Percentiles rank a stretch among this genome's conserved stretches.
phyloP scores from a whole-genome alignment of 352 stramenopile genomes.

The Globisporangium solare region DNA sequence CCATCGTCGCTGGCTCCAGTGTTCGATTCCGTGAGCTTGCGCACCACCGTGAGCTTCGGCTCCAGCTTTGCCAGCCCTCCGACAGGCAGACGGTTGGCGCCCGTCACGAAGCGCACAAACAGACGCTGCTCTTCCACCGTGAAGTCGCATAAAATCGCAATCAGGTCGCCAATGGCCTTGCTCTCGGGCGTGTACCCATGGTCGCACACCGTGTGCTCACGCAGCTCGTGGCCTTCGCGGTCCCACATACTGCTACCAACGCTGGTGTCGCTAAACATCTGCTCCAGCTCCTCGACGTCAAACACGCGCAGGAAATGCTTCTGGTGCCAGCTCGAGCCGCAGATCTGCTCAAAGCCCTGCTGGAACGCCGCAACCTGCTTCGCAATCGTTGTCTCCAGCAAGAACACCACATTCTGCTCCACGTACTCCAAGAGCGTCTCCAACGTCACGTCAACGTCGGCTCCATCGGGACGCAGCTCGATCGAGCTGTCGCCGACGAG shows the following conservation, averaged over 20 bases:
- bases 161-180: conserved; percentile 62
- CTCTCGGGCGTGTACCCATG: conserved; percentile 76
- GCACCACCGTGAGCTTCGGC: conserved; percentile 86
- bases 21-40: conserved; percentile 48
- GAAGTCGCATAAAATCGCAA: conserved; percentile 74
- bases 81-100: conserved; percentile 78
- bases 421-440: conserved; percentile 56
- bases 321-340: conserved; percentile 21
- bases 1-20: conserved; percentile 3
- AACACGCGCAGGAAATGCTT: conserved; percentile 50
- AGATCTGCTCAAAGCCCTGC: conserved; percentile 66
- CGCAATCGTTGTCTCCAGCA: conserved; percentile 62
- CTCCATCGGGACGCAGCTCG: conserved; percentile 41
- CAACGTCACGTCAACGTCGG: conserved; percentile 38
- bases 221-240: conserved; percentile 60
- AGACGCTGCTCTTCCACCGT: conserved; percentile 61
- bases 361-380: conserved; percentile 62
- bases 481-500: conserved; percentile 63
- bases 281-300: conserved; percentile 57
- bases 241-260: conserved; percentile 53
- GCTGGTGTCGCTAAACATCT: conserved; percentile 51
- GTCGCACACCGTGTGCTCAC: conserved; percentile 76
- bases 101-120: conserved; percentile 90
- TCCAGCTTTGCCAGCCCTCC: conserved; percentile 78
- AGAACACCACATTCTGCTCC: conserved; percentile 34